Conservation (phyloP, 208 protist species). For the Novymonas esmeraldas region DNA sequence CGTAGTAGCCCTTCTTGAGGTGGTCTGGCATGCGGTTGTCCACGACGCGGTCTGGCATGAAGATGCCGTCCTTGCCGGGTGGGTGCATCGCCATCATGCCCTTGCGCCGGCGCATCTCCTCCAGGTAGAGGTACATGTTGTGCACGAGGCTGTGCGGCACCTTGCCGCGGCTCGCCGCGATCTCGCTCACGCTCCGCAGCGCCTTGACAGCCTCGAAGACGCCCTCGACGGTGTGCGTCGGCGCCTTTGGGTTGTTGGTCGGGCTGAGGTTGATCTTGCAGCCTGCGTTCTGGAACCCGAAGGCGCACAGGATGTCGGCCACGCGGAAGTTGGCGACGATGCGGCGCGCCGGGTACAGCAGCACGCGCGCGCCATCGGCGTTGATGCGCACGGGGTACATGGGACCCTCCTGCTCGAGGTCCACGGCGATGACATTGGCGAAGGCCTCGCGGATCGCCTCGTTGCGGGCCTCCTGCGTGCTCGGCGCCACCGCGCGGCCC, state of each 20-base stretch:
- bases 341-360: conserved; percentile 88
- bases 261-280: conserved; percentile 84
- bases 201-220: conserved; percentile 93
- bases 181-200: conserved; percentile 90
- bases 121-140: conserved; percentile 94
- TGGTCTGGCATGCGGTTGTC: conserved; percentile 93
- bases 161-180: conserved; percentile 92
- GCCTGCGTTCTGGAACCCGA: conserved; percentile 92
- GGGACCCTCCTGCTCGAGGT: conserved; percentile 93
- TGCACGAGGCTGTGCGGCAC: conserved; percentile 92
- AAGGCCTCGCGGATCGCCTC: conserved; percentile 92
- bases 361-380: conserved; percentile 86
- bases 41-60: conserved; percentile 91
- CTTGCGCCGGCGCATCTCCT: conserved; percentile 90
- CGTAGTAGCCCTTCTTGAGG: conserved; percentile 94
- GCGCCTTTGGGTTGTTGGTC: conserved; percentile 86
- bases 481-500: conserved; percentile 89
- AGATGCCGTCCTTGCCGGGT: conserved; percentile 88
- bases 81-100: conserved; percentile 95
- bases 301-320: conserved; percentile 93
- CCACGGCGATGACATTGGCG: conserved; percentile 92
- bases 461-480: conserved; percentile 89
- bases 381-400: conserved; percentile 93
- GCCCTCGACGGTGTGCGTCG: conserved; percentile 89
- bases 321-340: conserved; percentile 93